Conservation (phyloP, 2,329 filamentous ascomycete genomes). For the Byssothecium circinans region DNA sequence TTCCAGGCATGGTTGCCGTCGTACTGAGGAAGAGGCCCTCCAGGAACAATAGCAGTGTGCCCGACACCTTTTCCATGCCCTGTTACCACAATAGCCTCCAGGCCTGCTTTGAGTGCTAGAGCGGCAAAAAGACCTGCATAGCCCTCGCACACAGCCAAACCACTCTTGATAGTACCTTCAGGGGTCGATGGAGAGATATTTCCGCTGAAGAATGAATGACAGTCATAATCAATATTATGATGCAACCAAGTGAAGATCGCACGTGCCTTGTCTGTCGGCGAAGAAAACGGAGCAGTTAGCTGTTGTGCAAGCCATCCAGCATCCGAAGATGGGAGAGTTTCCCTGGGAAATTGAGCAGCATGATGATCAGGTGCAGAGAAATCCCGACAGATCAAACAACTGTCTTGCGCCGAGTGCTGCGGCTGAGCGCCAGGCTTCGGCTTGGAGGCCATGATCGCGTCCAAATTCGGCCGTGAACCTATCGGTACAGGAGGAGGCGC, state of each 20-base stretch:
- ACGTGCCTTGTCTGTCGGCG: slow-evolving; percentile 84
- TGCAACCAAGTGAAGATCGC: slow-evolving; percentile 95
- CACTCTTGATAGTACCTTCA: slow-evolving; percentile 71
- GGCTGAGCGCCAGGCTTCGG: slow-evolving; percentile 31
- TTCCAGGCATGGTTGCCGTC: slow-evolving; percentile 85
- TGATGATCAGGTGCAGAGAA: slow-evolving; percentile 80
- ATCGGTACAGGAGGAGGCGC: slow-evolving; percentile 56
- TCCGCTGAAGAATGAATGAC: slow-evolving; percentile 73
- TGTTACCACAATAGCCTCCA: slow-evolving; percentile 72
- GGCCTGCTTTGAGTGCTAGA: slow-evolving; percentile 75
- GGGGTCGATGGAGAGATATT: slow-evolving; percentile 68
- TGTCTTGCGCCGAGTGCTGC: neutral
- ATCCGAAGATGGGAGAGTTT: slow-evolving; percentile 68
- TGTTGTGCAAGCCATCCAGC: slow-evolving; percentile 75
- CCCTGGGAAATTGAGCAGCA: slow-evolving; percentile 73
- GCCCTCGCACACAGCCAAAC: slow-evolving; percentile 86
- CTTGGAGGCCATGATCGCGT: slow-evolving; percentile 54
- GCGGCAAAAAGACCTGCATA: slow-evolving; percentile 82
- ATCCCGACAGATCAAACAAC: slow-evolving; percentile 81
- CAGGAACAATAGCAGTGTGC: slow-evolving; percentile 63
- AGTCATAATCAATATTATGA: slow-evolving; percentile 88
- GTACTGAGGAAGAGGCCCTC: slow-evolving; percentile 66
- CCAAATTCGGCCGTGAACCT: slow-evolving; percentile 60
- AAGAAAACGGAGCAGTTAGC: slow-evolving; percentile 78
- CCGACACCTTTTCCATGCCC: slow-evolving; percentile 90